Evolutionary conservation across 2,329 filamentous ascomycete genomes (phyloP), one percentile per base, ranked within the genome.

Genomic region (Apiospora marii): DNA sequence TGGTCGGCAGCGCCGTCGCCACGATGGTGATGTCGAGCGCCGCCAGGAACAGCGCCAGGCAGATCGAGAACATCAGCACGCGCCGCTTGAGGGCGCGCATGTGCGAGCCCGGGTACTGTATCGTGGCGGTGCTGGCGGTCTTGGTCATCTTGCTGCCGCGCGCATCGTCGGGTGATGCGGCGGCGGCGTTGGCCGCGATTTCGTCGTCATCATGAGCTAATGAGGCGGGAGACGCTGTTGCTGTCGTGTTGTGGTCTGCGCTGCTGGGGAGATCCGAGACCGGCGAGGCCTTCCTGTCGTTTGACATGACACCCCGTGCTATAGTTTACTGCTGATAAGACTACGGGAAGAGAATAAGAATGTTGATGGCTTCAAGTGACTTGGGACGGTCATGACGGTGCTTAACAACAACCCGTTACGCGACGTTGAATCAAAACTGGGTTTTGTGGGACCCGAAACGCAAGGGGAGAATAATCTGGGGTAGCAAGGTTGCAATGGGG

Each of bases 1-100:
- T 88, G 3, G 84, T 85, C 0, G 86, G 86, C 24, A 87, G 82
- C 3, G 86, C 84, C 3, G 86, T 87, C 19, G 86, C 81, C 58
- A 88, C 81, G 73, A 87, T 85, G 3, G 84, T 87, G 58, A 70
- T 70, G 43, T 72, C 71, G 16, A 72, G 71, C 6, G 71, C 71
- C 19, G 68, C 68, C 7, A 72, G 71, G 68, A 72, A 70, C 37
- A 70, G 43, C 41, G 68, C 67, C 53, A 72, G 67, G 58, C 67
- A 72, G 12, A 72, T 53, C 68, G 71, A 70, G 30, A 70, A 37
- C 68, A 72, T 67, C 1, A 70, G 67, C 5, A 70, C 22, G 41
- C 72, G 69, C 30, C 72, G 72, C 24, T 68, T 68, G 22, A 70
- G n/a, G 5, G 71, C 27, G 71, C 67, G 19, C 64, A 70, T 48